phyloP scores from a whole-genome alignment of 116 monocot genomes.

The Phalaenopsis hybrid region DNA sequence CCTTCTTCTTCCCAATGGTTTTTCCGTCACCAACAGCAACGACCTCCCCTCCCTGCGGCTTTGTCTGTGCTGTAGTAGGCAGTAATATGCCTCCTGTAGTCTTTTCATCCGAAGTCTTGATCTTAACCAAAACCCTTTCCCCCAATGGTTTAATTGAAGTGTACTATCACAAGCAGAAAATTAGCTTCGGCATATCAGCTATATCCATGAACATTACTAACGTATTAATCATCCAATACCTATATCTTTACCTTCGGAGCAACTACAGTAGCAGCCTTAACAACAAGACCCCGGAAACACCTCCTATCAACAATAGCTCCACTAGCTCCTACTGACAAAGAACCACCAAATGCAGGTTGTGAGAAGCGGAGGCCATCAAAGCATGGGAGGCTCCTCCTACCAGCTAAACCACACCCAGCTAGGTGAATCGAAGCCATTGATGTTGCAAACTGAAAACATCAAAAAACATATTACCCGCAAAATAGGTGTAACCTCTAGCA shows the following conservation, averaged over 20 bases:
- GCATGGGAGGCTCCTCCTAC: conserved; percentile 16
- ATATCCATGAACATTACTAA: not conserved
- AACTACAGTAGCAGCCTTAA: conserved; percentile 36
- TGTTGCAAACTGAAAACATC: not conserved
- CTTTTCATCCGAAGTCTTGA: conserved; percentile 39
- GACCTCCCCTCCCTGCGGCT: conserved; percentile 44
- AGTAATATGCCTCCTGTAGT: conserved; percentile 45
- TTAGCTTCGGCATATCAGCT: not conserved
- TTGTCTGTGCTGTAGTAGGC: conserved; percentile 39
- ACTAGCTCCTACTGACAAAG: conserved; percentile 16
- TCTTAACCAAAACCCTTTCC: conserved; percentile 46
- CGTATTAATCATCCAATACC: not conserved
- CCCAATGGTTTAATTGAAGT: conserved; percentile 50
- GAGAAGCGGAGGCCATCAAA: conserved; percentile 26
- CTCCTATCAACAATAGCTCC: conserved; percentile 11
- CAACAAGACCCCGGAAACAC: conserved; percentile 24
- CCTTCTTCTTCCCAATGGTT: conserved; percentile 37
- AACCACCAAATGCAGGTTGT: conserved; percentile 9
- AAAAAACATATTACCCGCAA: not conserved
- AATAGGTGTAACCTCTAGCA: not conserved
- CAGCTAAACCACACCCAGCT: conserved; percentile 16
- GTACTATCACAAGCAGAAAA: conserved; percentile 25
- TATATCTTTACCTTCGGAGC: conserved; percentile 33
- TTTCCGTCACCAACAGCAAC: conserved; percentile 52
- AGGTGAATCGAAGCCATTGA: conserved; percentile 38